Evolutionary conservation across 805 yeast species (phyloP).

Genomic region (Yamadazyma ubonensis): DNA sequence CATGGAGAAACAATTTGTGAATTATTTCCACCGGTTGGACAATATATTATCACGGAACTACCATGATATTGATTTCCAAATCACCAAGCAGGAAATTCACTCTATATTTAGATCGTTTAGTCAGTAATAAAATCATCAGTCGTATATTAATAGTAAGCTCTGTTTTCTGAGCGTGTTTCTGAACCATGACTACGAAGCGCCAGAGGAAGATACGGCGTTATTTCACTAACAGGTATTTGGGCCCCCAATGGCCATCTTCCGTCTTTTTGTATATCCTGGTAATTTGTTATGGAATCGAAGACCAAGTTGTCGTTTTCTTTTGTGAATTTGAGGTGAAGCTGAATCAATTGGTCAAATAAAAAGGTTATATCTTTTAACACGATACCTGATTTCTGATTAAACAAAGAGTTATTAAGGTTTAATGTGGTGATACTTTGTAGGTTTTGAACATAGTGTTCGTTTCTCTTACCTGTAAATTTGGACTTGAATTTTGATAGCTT

Average conservation of each 20-base stretch:
- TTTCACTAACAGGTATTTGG: constrained; percentile 32
- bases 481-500: constrained; percentile 22
- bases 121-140: not conserved
- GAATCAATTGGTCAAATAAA: constrained; percentile 42
- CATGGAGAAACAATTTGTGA: constrained; percentile 61
- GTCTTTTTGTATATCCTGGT: constrained; percentile 36
- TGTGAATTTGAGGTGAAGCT: constrained; percentile 39
- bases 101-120: constrained; percentile 44
- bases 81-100: constrained; percentile 56
- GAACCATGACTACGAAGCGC: not conserved
- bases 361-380: constrained; percentile 35
- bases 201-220: constrained; percentile 25
- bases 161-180: not conserved
- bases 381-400: constrained; percentile 33
- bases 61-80: constrained; percentile 49
- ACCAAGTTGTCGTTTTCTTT: constrained; percentile 43
- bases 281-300: constrained; percentile 35
- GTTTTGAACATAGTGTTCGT: constrained; percentile 30
- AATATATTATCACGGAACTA: constrained; percentile 50
- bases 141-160: constrained; percentile 8
- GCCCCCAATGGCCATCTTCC: constrained; percentile 45
- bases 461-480: constrained; percentile 28
- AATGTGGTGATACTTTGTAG: constrained; percentile 36
- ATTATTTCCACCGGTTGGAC: constrained; percentile 53
- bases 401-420: constrained; percentile 34